A percentile compares a stretch with the other conserved stretches of the same genome.
Evolutionary conservation across 805 yeast genomes (phyloP).

Genomic region (Ogataea philodendri): DNA sequence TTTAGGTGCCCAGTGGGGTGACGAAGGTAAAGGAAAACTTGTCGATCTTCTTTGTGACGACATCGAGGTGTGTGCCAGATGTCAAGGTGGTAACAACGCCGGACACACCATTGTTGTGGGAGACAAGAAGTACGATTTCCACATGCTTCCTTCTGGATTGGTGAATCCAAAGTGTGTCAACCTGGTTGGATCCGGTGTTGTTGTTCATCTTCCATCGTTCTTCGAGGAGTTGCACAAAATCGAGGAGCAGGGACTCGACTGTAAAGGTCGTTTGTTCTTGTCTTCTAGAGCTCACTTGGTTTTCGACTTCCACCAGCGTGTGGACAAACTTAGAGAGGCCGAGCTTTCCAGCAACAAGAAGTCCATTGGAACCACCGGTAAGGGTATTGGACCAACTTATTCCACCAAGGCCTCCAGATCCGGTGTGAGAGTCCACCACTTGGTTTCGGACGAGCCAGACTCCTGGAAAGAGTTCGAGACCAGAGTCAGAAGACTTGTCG

Average conservation of each 20-base stretch:
- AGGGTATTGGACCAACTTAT: constrained; percentile 98
- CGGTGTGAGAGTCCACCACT: constrained; percentile 94
- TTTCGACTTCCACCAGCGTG: constrained; percentile 96
- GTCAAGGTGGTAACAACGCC: constrained; percentile 99
- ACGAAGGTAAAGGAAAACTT: constrained; percentile 98
- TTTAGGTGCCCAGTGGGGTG: constrained; percentile 99
- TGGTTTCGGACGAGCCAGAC: constrained; percentile 82
- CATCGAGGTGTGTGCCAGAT: constrained; percentile 95
- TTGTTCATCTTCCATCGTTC: constrained; percentile 89
- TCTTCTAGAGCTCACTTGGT: constrained; percentile 96
- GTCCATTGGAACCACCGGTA: constrained; percentile 96
- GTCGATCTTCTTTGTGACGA: constrained; percentile 94
- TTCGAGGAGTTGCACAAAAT: constrained; percentile 81
- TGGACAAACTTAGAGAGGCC: constrained; percentile 91
- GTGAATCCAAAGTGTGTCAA: constrained; percentile 90
- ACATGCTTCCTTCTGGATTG: constrained; percentile 97
- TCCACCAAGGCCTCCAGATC: constrained; percentile 96
- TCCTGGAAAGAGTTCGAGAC: constrained; percentile 91
- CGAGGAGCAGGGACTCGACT: constrained; percentile 76
- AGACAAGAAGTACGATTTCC: constrained; percentile 90
- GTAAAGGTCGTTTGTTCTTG: constrained; percentile 74
- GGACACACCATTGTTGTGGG: constrained; percentile 97
- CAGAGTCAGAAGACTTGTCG: constrained; percentile 71
- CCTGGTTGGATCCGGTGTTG: constrained; percentile 94
- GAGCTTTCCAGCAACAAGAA: constrained; percentile 80